These are phyloP conservation scores for Mucor racemosus DNA, from an alignment of 371 early-diverging fungal species.

Conservation along the genomic window DNA sequence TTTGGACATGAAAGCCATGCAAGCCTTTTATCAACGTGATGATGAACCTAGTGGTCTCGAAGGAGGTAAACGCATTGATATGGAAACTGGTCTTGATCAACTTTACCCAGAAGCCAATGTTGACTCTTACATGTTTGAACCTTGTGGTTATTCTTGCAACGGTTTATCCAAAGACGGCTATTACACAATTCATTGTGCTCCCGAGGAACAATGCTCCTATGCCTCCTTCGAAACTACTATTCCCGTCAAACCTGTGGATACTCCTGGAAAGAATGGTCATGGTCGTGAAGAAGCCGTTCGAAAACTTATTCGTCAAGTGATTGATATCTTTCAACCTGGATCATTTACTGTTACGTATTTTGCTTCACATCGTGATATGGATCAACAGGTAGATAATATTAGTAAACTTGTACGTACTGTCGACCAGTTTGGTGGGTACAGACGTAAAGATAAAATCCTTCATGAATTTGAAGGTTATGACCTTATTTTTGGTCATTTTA, in stretches of 20 bases:
- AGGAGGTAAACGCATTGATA: constrained; percentile 71
- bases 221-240: constrained; percentile 97
- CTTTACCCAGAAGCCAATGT: constrained; percentile 79
- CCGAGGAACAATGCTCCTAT: constrained; percentile 94
- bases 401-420: constrained; percentile 54
- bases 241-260: constrained; percentile 54
- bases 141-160: constrained; percentile 95
- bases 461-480: constrained; percentile 85
- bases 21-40: constrained; percentile 63
- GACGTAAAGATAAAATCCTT: constrained; percentile 71
- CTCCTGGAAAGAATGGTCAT: constrained; percentile 31
- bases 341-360: constrained; percentile 88
- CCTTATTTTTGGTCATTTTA: constrained; percentile 75
- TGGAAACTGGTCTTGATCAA: constrained; percentile 76
- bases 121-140: constrained; percentile 90
- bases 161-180: constrained; percentile 82
- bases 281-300: constrained; percentile 49
- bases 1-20: constrained; percentile 78
- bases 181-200: constrained; percentile 95
- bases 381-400: constrained; percentile 48
- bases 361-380: constrained; percentile 54
- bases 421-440: constrained; percentile 60
- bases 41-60: constrained; percentile 57
- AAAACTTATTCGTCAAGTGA: constrained; percentile 76
- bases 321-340: constrained; percentile 82